phyloP scores from a whole-genome alignment of 148 eudicot genomes.

The Fallopia convolvulus region DNA sequence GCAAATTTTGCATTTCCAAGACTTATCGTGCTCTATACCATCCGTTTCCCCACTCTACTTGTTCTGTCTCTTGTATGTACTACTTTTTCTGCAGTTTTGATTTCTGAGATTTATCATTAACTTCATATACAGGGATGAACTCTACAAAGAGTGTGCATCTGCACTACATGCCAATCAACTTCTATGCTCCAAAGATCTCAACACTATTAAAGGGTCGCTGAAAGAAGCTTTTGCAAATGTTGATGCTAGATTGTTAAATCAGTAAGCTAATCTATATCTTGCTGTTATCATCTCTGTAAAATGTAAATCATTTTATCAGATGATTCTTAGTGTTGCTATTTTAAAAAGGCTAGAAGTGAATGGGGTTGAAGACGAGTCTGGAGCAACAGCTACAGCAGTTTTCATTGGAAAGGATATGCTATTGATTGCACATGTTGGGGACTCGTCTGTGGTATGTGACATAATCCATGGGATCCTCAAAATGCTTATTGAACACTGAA shows the following conservation, averaged over 20 bases:
- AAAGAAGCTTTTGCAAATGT: constrained; percentile 54
- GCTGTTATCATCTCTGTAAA: constrained; percentile 15
- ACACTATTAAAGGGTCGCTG: constrained; percentile 43
- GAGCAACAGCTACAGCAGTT: constrained; percentile 81
- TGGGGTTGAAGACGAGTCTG: constrained; percentile 65
- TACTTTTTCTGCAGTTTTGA: not conserved
- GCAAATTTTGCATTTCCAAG: not conserved
- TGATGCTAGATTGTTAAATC: constrained; percentile 57
- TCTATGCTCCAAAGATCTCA: constrained; percentile 47
- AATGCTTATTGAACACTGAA: not conserved
- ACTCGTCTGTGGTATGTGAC: constrained; percentile 66
- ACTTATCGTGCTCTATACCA: not conserved
- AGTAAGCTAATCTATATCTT: constrained; percentile 32
- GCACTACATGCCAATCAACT: constrained; percentile 69
- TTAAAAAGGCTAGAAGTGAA: constrained; percentile 61
- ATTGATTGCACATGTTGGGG: constrained; percentile 85
- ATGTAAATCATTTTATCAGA: constrained; percentile 25
- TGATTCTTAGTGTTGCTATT: constrained; percentile 37
- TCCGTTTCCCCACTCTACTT: not conserved
- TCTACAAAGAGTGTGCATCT: constrained; percentile 71
- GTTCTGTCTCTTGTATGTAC: not conserved
- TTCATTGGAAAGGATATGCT: constrained; percentile 51
- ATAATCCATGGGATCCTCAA: not conserved
- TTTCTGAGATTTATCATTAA: constrained; percentile 6
- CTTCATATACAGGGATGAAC: constrained; percentile 60